Conservation (phyloP, 768 basidiomycete species). For the Saitozyma podzolica region DNA sequence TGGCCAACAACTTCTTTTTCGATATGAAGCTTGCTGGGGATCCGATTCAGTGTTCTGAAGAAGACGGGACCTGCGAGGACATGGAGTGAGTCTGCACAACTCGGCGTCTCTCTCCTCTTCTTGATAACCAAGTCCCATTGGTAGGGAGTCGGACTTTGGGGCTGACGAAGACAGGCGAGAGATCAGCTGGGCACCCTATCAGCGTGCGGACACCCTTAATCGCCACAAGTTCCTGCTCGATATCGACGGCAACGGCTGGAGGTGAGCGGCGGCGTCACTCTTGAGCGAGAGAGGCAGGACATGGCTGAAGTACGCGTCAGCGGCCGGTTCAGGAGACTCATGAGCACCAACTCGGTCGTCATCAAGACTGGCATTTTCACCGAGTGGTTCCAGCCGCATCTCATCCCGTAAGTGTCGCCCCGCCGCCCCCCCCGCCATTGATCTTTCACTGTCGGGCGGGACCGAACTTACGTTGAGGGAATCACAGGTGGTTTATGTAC, state of each 20-base stretch:
- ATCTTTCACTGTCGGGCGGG: not conserved
- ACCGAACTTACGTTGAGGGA: not conserved
- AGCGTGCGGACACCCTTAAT: slow-evolving; percentile 46
- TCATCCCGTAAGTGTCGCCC: slow-evolving; percentile 43
- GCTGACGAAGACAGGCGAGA: slow-evolving; percentile 27
- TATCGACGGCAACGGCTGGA: slow-evolving; percentile 48
- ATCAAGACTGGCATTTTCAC: slow-evolving; percentile 55
- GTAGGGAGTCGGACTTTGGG: not conserved
- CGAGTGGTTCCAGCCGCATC: slow-evolving; percentile 53
- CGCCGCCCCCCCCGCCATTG: not conserved
- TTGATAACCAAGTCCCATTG: too few relatives aligned
- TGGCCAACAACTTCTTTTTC: slow-evolving; percentile 38
- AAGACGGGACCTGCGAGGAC: slow-evolving; percentile 49
- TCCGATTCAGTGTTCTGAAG: slow-evolving; percentile 49
- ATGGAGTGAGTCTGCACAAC: slow-evolving; percentile 31
- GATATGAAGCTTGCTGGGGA: slow-evolving; percentile 48
- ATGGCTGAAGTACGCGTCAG: slow-evolving; percentile 1
- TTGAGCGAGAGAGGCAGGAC: not conserved
- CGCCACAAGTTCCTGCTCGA: slow-evolving; percentile 53
- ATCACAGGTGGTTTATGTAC: slow-evolving; percentile 51
- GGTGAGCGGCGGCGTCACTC: slow-evolving; percentile 24
- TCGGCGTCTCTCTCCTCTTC: too few relatives aligned
- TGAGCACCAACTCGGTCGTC: slow-evolving; percentile 54
- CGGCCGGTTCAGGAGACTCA: slow-evolving; percentile 45
- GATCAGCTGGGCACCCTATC: slow-evolving; percentile 45